Conservation (phyloP, 1,139 yeast species). For the Scheffersomyces cryptocercus region DNA sequence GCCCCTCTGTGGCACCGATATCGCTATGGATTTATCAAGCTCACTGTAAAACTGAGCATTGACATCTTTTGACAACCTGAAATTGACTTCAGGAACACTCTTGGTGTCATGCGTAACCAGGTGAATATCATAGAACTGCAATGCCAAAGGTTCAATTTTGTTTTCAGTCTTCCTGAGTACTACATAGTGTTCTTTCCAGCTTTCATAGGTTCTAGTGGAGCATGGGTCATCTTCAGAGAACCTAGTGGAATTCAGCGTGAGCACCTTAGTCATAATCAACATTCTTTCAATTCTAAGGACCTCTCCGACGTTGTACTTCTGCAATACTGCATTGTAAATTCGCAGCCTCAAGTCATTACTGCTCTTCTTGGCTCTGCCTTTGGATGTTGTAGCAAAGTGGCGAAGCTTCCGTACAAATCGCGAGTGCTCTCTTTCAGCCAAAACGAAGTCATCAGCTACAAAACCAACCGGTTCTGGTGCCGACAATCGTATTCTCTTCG, state of each 20-base stretch:
- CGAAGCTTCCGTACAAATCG: conserved; percentile 22
- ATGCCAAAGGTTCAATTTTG: conserved; percentile 45
- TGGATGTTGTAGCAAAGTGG: conserved; percentile 24
- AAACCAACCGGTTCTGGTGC: no score
- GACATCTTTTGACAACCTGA: conserved; percentile 22
- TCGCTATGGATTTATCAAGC: conserved; percentile 67
- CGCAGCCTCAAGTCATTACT: conserved; percentile 20
- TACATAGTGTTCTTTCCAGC: conserved; percentile 76
- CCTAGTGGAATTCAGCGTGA: conserved; percentile 12
- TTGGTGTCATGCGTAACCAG: conserved; percentile 31
- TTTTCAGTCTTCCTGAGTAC: conserved; percentile 63
- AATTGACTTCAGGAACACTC: conserved; percentile 25
- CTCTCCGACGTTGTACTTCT: conserved; percentile 52
- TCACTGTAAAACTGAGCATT: conserved; percentile 59
- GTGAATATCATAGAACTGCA: conserved; percentile 61
- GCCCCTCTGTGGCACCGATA: conserved; percentile 37
- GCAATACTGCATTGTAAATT: conserved; percentile 24
- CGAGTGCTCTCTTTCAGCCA: conserved; percentile 23
- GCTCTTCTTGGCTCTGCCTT: conserved; percentile 19
- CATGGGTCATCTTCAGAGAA: conserved; percentile 48
- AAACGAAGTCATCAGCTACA: conserved; percentile 6
- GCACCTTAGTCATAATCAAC: conserved; percentile 56
- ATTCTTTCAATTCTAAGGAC: conserved; percentile 64
- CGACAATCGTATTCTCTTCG: no score
- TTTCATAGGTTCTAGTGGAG: conserved; percentile 58